phyloP scores from a whole-genome alignment of 805 yeast species.

The Kuraishia piskuri region DNA sequence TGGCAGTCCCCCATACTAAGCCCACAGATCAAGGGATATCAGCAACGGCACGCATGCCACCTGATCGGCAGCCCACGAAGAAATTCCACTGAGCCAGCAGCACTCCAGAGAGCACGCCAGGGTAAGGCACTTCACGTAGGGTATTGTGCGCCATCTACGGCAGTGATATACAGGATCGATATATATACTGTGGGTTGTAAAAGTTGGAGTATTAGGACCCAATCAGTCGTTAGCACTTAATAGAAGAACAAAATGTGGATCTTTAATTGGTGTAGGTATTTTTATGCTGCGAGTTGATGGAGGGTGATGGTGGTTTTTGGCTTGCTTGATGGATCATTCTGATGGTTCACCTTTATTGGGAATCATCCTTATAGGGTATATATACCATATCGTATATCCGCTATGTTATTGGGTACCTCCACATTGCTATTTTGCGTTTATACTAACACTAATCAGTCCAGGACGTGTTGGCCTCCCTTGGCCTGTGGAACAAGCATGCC shows the following conservation, averaged over 20 bases:
- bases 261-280: slow-evolving; percentile 29
- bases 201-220: neutral
- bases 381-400: too few relatives aligned
- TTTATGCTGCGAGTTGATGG: neutral
- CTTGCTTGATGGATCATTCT: too few relatives aligned
- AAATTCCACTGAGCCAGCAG: neutral
- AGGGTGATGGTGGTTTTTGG: neutral
- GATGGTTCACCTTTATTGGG: too few relatives aligned
- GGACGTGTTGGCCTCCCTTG: slow-evolving; percentile 71
- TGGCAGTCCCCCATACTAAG: too few relatives aligned
- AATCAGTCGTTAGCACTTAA: neutral
- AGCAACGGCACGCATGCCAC: too few relatives aligned
- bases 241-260: slow-evolving; percentile 21
- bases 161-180: neutral
- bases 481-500: slow-evolving; percentile 91
- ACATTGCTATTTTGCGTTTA: neutral
- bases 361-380: too few relatives aligned
- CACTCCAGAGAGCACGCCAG: neutral
- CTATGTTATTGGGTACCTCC: neutral
- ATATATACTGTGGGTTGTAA: neutral
- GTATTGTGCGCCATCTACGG: too few relatives aligned
- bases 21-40: too few relatives aligned
- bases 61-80: too few relatives aligned
- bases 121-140: neutral
- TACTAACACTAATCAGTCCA: slow-evolving; percentile 35